phyloP scores from a whole-genome alignment of 129 eudicot genomes.

The carrot (Daucus carota) region DNA sequence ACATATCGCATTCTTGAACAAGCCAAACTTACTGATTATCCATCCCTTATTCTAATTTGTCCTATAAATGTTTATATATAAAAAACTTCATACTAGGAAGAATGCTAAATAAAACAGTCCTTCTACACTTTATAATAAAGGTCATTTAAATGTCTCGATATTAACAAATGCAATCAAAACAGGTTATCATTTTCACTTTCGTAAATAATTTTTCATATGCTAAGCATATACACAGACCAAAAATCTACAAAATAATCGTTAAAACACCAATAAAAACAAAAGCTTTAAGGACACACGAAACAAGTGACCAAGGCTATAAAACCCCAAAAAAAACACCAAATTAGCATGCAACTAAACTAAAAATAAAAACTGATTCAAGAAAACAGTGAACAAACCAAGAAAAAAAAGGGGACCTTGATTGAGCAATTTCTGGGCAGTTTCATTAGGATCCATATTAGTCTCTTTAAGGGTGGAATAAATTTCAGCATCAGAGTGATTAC shows the following conservation, averaged over 20 bases:
- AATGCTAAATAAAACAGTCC: not conserved
- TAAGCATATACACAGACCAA: not conserved
- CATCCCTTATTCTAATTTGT: too few species aligned
- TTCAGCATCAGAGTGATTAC: conserved; percentile 86
- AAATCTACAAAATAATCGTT: not conserved
- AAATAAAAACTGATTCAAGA: too few species aligned
- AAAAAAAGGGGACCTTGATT: conserved; percentile 54
- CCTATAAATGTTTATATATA: too few species aligned
- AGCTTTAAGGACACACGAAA: not conserved
- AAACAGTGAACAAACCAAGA: not conserved
- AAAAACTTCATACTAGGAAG: too few species aligned
- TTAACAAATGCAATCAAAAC: too few species aligned
- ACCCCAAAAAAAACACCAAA: too few species aligned
- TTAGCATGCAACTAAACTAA: too few species aligned
- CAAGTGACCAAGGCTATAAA: too few species aligned
- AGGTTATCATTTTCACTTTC: too few species aligned
- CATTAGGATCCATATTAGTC: conserved; percentile 84
- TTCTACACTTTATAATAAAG: not conserved
- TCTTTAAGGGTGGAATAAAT: conserved; percentile 74
- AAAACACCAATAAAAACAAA: not conserved
- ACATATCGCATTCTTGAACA: not conserved
- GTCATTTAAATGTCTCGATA: not conserved
- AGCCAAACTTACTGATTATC: not conserved
- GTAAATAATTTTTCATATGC: not conserved
- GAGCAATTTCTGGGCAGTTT: conserved; percentile 77